Evolutionary conservation across 169 alveolate genomes (phyloP).

Genomic region (Plasmodium sp.): DNA sequence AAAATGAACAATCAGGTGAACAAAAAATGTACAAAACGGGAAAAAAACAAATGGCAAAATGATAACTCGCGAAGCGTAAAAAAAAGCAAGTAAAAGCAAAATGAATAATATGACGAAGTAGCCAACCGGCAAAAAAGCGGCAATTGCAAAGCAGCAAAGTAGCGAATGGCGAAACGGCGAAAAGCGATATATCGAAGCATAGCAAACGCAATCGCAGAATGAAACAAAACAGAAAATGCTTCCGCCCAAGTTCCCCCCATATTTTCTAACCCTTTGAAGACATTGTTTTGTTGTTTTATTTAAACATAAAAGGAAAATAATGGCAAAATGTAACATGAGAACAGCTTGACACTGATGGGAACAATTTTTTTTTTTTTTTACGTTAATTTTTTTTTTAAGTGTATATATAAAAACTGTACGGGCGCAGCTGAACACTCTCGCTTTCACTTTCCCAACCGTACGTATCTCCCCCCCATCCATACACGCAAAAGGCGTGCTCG

Average conservation of each 20-base stretch:
- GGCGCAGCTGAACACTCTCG: not conserved
- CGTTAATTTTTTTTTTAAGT: conserved; percentile 2
- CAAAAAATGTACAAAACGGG: not conserved
- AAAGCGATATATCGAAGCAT: not conserved
- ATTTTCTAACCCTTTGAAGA: not conserved
- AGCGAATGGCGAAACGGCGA: not conserved
- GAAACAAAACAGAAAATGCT: not conserved
- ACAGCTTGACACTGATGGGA: not conserved
- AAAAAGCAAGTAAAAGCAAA: too few species aligned
- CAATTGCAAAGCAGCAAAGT: not conserved
- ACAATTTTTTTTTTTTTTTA: not conserved
- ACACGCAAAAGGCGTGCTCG: not conserved
- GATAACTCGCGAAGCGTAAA: not conserved
- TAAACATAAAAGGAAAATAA: not conserved
- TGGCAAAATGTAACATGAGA: not conserved
- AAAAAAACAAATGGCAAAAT: not conserved
- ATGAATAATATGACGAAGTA: not conserved
- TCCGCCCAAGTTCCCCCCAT: not conserved
- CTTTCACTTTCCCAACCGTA: not conserved
- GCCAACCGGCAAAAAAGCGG: not conserved
- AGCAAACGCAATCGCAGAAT: not conserved
- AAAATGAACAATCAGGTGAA: not conserved
- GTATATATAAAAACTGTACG: not conserved
- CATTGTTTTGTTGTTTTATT: conserved; percentile 13
- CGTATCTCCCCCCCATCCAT: not conserved